Base-by-base conservation (phyloP, 2,329 filamentous ascomycete genomes). In the Bipolaris gigantea region DNA sequence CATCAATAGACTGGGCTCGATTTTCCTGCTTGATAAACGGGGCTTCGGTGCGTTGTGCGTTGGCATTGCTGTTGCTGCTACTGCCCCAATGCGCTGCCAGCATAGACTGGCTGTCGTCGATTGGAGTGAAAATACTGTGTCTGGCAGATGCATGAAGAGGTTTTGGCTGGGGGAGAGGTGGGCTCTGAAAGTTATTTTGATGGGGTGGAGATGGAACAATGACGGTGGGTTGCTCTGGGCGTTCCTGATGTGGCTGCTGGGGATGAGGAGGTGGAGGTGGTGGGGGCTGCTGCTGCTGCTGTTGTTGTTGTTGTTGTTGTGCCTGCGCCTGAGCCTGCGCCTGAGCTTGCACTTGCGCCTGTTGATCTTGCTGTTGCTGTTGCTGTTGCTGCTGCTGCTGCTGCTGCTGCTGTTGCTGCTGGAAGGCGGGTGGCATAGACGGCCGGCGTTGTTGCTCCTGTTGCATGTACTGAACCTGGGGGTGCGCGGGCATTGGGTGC, bases 51-150 rank as follows among this genome's bases (percentile, higher is more conserved):
- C 76, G 77, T 19, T 75, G 72, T 19, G 75, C 70, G 44, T 81
- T 75, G 60, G 79, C 79, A 30, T 55, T 61, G 44, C 41, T 63
- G 41, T 85, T 85, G 30, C 52, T 63, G 2, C 83, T 80, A 9
- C 85, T 68, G 23, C 78, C 79, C 79, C 79, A 87, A 72, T 96
- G 92, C 61, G 93, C 90, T 11, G 90, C 91, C 39, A 97, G 77
- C 54, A 97, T 88, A 1, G 92, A 97, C 44, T 90, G 85, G 65
- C 89, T 92, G 71, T 96, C 92, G 66, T 97, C 94, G 59, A 99
- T 96, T 0, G 94, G 94, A 0, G 94, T 99, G 71, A 97, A 97
- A 55, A 99, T 97, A 73, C 92, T 97, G 54, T 92, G 88, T 19
- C 88, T 88, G 72, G 92, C 92, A 32, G 81, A 76, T 32, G 77